Evolutionary conservation across 148 eudicot species (phyloP), one percentile per base, ranked within the genome.

Genomic region (Chenopodium quinoa): DNA sequence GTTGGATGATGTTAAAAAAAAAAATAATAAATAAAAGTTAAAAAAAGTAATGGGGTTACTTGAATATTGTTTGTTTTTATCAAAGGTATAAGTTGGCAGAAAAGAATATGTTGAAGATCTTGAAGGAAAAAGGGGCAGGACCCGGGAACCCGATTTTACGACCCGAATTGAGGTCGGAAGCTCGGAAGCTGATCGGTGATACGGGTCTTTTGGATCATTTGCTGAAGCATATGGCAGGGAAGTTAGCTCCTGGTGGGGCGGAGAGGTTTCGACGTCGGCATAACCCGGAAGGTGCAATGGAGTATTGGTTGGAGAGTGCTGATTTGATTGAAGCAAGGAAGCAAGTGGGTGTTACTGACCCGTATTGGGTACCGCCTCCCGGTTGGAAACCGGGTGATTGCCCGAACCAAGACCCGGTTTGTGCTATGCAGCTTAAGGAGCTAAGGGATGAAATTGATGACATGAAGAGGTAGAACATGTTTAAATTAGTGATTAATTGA

Each of bases 301-400:
- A 93, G 89, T 95, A 93, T 75, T 95, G 99, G 99, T 60, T 93
- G 23, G 99, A 95, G 86, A 84, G 90, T 85, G 94, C 99, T 82
- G 90, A 95, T 76, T 89, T 95, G 81, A 87, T 85, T 77, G 84
- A 86, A 20, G 68, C 91, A 62, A 78, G 97, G 80, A 92, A 83
- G 73, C 84, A 88, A 52, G 93, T 89, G 56, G 97, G 95, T 34
- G 89, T 92, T 17, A 78, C 76, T 47, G 97, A 95, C 83, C 93
- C 94, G 64, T 93, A 83, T 77, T 95, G 98, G 98, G 86, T 84
- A 9, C 98, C 97, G 46, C 97, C 98, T 76, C 90, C 93, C 13
- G 97, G 97, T 74, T 95, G 98, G 98, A 81, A 87, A 68, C 91
- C 85, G 62, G 98, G 98, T 47, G 98, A 95, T 77, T 83, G 86